A percentile compares a stretch with the other conserved stretches of the same genome.
These are phyloP conservation scores for Sugiyamaella sp. DNA, from an alignment of 1,139 yeast genomes.

Conservation along the genomic window DNA sequence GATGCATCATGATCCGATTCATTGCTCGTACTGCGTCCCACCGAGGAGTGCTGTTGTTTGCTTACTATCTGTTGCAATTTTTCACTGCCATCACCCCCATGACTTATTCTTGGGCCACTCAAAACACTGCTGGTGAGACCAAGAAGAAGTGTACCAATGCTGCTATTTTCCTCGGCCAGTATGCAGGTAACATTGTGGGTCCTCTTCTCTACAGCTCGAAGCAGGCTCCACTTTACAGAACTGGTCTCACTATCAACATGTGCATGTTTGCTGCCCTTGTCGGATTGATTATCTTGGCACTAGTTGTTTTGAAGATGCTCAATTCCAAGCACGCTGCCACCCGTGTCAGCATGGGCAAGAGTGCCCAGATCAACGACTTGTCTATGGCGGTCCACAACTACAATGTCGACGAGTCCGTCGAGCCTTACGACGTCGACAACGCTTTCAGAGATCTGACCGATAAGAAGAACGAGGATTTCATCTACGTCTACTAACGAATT, in stretches of 20 bases:
- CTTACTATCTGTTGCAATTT: constrained; percentile 21
- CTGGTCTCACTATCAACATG: constrained; percentile 41
- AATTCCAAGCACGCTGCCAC: constrained; percentile 21
- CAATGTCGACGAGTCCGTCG: background rate
- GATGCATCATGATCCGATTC: constrained; percentile 21
- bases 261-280: constrained; percentile 21
- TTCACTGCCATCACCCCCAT: constrained; percentile 22
- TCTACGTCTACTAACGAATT: constrained; percentile 9
- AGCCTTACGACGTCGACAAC: constrained; percentile 8
- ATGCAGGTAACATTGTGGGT: constrained; percentile 68
- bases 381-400: constrained; percentile 20
- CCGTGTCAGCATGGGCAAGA: constrained; percentile 21
- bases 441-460: constrained; percentile 12
- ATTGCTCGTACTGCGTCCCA: constrained; percentile 15
- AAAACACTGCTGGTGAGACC: constrained; percentile 69
- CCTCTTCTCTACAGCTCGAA: constrained; percentile 61
- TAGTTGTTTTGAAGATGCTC: constrained; percentile 1
- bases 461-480: constrained; percentile 15
- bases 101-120: constrained; percentile 23
- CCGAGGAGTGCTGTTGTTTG: constrained; percentile 20
- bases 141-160: constrained; percentile 65
- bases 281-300: constrained; percentile 7
- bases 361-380: constrained; percentile 18
- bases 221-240: constrained; percentile 56
- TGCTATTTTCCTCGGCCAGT: constrained; percentile 59